These are phyloP conservation scores for Raddia guianensis DNA, from an alignment of 176 grass and related monocot species.

Conservation along the genomic window DNA sequence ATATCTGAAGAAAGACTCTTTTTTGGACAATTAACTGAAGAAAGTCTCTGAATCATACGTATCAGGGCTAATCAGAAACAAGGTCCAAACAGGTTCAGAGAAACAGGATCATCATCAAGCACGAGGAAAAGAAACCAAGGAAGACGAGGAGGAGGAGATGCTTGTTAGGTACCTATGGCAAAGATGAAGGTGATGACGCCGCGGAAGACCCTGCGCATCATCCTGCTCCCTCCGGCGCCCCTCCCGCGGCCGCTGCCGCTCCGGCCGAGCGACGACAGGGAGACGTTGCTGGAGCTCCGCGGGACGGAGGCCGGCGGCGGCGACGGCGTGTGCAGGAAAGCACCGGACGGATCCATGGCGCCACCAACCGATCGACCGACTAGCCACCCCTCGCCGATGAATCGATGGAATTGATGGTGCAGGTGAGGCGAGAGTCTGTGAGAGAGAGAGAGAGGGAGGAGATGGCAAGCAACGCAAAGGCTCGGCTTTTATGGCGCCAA, in stretches of 20 bases:
- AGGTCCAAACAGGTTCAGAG: neutral
- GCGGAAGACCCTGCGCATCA: slow-evolving; percentile 61
- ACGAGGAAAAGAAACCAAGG: neutral
- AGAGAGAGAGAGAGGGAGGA: neutral
- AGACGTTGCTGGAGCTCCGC: slow-evolving; percentile 35
- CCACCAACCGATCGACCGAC: no score
- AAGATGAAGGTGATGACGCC: slow-evolving; percentile 90
- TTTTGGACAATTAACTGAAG: neutral
- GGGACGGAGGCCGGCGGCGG: neutral
- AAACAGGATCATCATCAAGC: neutral
- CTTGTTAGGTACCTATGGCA: slow-evolving; percentile 56
- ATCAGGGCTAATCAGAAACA: neutral
- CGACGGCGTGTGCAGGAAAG: slow-evolving; percentile 39
- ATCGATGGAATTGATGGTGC: neutral
- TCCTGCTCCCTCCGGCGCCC: slow-evolving; percentile 16
- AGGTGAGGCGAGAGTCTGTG: neutral
- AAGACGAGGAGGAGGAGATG: no score
- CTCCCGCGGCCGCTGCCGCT: slow-evolving; percentile 21
- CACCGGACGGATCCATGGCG: slow-evolving; percentile 48
- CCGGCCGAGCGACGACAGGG: slow-evolving; percentile 41
- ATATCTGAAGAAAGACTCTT: neutral
- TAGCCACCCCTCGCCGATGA: neutral
- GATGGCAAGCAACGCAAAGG: neutral
- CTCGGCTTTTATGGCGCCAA: slow-evolving; percentile 53
- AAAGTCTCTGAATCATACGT: no score